Evolutionary conservation across 352 stramenopile species (phyloP).

Genomic region (Phytophthora sp.): DNA sequence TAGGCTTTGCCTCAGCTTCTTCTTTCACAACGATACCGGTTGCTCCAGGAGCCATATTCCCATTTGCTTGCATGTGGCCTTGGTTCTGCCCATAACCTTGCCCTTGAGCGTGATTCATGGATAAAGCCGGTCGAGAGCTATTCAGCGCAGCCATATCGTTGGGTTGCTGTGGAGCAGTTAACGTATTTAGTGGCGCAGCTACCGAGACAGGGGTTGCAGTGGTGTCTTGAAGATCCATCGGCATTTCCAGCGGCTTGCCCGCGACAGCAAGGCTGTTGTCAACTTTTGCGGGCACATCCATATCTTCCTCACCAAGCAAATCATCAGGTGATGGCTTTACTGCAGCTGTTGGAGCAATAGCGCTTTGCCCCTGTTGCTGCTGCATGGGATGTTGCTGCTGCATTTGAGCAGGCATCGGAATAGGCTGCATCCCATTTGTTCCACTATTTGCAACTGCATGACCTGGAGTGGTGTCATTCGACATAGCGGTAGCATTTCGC

Average conservation of each 20-base stretch:
- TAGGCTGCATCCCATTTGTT: conserved; percentile 43
- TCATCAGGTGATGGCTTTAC: conserved; percentile 60
- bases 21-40: conserved; percentile 25
- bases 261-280: conserved; percentile 24
- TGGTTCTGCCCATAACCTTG: conserved; percentile 11
- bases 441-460: conserved; percentile 5
- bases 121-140: conserved; percentile 8
- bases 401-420: conserved; percentile 52
- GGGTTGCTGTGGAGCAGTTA: conserved; percentile 14
- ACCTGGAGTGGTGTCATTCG: conserved; percentile 9
- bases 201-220: conserved; percentile 25
- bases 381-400: conserved; percentile 36
- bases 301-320: conserved; percentile 56
- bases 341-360: neutral
- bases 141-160: conserved; percentile 8
- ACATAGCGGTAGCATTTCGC: conserved; percentile 29
- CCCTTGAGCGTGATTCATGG: conserved; percentile 13
- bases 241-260: conserved; percentile 63
- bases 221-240: conserved; percentile 60
- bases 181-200: conserved; percentile 24
- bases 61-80: conserved; percentile 6
- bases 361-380: conserved; percentile 7
- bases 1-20: conserved; percentile 23
- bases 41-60: conserved; percentile 1
- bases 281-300: conserved; percentile 37